Evolutionary conservation across 768 basidiomycete species (phyloP), one percentile per base, ranked within the genome.

Genomic region (Calocybe cyanea): DNA sequence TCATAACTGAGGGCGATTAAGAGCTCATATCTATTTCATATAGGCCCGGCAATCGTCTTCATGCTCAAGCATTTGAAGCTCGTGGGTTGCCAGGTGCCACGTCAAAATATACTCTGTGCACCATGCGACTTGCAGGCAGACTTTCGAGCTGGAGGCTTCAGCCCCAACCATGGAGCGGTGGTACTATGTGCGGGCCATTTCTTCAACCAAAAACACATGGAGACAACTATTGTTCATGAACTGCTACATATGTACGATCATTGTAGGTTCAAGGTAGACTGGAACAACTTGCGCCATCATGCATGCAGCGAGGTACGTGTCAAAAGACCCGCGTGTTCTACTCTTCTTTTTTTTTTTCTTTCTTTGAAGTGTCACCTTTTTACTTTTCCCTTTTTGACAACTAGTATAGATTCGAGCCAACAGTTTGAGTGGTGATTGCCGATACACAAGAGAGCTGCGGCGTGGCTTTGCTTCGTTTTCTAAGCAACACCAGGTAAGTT

Each of bases 171-270:
- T 11, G 87, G 89, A 13, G 86, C 85, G 2, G 80, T 97, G 19
- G 65, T 92, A 6, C 70, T 99, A 2, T 99, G 95, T 60, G 82
- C 92, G 50, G 87, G 92, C 36, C 77, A 84, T 38, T 87, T 93
- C 56, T 76, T 82, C 62, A 79, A 73, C 63, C 85, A 90, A 60
- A 77, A 76, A 28, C 92, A 96, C 56, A 85, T 94, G 87, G 93
- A 98, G 64, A 81, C 91, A 57, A 95, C 94, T 23, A 70, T 99
- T 25, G 77, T 87, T 17, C 96, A 99, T 59, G 96, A 99, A 62
- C 78, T 98, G 37, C 67, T 98, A 19, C 96, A 98, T 60, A 83
- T 92, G 77, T 98, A 89, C 61, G 96, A 99, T 63, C 89, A 95
- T 51, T 88, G 90, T 66, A 82, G 83, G 64, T 98, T 98, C 70